Conservation (phyloP, 75 land plant species). For the Gnetum montanum region DNA sequence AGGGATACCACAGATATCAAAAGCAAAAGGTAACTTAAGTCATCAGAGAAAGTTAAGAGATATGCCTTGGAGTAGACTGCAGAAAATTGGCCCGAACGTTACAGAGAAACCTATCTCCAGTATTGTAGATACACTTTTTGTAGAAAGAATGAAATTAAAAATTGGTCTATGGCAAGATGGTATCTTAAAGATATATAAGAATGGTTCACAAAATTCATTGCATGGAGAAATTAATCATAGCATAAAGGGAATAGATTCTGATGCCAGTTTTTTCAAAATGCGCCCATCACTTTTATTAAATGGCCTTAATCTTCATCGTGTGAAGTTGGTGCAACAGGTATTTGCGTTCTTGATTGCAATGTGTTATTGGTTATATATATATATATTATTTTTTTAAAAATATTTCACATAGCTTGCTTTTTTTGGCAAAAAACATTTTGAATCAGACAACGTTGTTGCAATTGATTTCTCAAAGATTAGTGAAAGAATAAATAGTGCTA, state of each 20-base stretch:
- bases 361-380: too few relatives aligned
- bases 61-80: conserved; percentile 8
- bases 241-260: conserved; percentile 11
- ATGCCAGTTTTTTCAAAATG: conserved; percentile 46
- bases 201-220: background rate
- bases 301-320: conserved; percentile 47
- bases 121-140: conserved; percentile 53
- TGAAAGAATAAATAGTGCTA: too few relatives aligned
- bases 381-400: too few relatives aligned
- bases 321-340: conserved; percentile 48
- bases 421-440: too few relatives aligned
- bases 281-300: conserved; percentile 49
- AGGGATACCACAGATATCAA: conserved; percentile 93
- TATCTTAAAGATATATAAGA: conserved; percentile 17
- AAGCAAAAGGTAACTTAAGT: conserved; percentile 71
- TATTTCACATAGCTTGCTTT: too few relatives aligned
- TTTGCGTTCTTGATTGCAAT: background rate
- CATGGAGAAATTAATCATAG: conserved; percentile 5
- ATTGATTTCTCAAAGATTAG: too few relatives aligned
- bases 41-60: conserved; percentile 6
- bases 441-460: too few relatives aligned
- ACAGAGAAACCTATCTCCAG: conserved; percentile 32
- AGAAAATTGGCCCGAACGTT: too few relatives aligned
- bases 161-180: conserved; percentile 59
- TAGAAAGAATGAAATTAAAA: conserved; percentile 56